phyloP scores from a whole-genome alignment of 2,329 filamentous ascomycete genomes.

The Trichoderma endophyticum region DNA sequence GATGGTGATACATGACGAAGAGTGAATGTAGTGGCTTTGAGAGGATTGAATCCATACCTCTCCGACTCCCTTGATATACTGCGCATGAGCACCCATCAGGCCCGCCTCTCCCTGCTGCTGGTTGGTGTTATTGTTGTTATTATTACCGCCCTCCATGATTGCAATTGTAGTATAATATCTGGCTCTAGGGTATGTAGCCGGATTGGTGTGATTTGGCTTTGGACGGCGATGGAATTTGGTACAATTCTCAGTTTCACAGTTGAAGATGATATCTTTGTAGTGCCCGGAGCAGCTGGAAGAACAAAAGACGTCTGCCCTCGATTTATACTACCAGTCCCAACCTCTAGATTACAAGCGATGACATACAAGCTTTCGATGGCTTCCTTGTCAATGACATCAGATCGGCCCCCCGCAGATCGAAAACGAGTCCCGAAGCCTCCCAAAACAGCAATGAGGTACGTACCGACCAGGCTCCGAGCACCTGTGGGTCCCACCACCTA shows the following conservation, averaged over 20 bases:
- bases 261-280: background rate
- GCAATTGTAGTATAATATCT: background rate
- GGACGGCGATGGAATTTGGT: background rate
- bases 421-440: background rate
- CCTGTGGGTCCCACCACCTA: background rate
- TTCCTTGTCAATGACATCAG: conserved; percentile 20
- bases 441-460: background rate
- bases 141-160: conserved; percentile 30
- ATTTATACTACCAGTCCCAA: background rate
- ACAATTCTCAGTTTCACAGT: background rate
- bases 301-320: background rate
- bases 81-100: conserved; percentile 60
- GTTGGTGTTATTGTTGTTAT: conserved; percentile 23
- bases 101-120: conserved; percentile 46
- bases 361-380: conserved; percentile 21
- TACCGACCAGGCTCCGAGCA: background rate
- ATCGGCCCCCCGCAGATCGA: conserved; percentile 3
- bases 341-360: conserved; percentile 16
- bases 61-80: conserved; percentile 66
- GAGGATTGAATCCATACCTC: conserved; percentile 45
- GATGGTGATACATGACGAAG: no score
- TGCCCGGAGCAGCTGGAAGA: background rate
- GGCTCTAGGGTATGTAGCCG: background rate
- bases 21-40: no score
- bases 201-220: background rate